Conservation (phyloP, 352 stramenopile genomes). For the Phytopythium ostracodes region DNA sequence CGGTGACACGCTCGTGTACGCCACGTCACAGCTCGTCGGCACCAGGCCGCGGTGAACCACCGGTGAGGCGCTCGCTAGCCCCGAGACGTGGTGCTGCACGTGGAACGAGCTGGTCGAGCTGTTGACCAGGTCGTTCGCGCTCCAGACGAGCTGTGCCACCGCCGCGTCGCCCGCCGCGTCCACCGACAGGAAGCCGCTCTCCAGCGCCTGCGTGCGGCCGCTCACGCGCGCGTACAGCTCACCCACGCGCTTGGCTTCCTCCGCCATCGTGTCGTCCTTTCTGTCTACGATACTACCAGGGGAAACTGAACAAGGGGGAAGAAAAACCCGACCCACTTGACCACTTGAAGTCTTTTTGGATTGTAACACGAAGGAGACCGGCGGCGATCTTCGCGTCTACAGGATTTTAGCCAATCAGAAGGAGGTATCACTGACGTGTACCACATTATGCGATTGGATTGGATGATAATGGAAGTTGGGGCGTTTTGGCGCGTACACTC, state of each 20-base stretch:
- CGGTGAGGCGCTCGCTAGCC: slow-evolving; percentile 13
- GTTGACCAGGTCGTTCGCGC: slow-evolving; percentile 58
- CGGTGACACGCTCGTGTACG: slow-evolving; percentile 51
- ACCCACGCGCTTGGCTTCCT: slow-evolving; percentile 22
- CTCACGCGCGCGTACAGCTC: slow-evolving; percentile 47
- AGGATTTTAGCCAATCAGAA: not conserved
- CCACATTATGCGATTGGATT: not conserved
- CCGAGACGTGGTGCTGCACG: slow-evolving; percentile 40
- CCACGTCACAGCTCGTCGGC: slow-evolving; percentile 32
- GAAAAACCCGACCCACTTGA: not conserved
- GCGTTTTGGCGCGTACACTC: not conserved
- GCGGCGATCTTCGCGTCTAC: not conserved
- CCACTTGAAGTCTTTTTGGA: slow-evolving; percentile 1
- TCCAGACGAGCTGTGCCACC: slow-evolving; percentile 51
- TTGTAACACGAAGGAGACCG: not conserved
- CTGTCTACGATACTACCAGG: not conserved
- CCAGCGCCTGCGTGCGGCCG: slow-evolving; percentile 43
- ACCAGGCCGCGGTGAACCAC: slow-evolving; percentile 30
- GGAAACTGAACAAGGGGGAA: not conserved
- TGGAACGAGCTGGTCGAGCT: slow-evolving; percentile 52
- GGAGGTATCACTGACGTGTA: too few species aligned
- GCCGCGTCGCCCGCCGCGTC: slow-evolving; percentile 18
- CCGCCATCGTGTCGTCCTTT: slow-evolving; percentile 1
- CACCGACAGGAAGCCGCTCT: slow-evolving; percentile 33
- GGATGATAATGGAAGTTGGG: not conserved